These are phyloP conservation scores for Epichloe elymi DNA, from an alignment of 2,329 filamentous ascomycete species.

Conservation along the genomic window DNA sequence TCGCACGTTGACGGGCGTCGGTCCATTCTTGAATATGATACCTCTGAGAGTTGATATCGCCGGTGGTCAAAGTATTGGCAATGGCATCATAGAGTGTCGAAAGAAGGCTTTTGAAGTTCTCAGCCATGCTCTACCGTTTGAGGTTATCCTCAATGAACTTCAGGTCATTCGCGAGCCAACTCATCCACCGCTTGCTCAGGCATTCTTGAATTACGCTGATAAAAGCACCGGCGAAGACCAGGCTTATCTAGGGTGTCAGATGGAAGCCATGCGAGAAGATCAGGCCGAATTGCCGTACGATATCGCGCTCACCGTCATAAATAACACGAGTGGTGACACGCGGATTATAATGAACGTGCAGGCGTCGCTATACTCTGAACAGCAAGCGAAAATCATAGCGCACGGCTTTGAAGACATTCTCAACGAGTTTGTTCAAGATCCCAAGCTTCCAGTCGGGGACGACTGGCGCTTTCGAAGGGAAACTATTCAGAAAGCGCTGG, in stretches of 20 bases:
- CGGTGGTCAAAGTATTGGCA: conserved; percentile 7
- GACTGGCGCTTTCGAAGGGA: no score
- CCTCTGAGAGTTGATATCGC: conserved; percentile 25
- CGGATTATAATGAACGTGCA: background rate
- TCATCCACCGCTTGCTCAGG: conserved; percentile 32
- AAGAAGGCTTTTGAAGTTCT: conserved; percentile 20
- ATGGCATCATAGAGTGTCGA: conserved; percentile 8
- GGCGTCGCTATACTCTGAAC: background rate
- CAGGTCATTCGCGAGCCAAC: conserved; percentile 23
- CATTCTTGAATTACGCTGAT: conserved; percentile 25
- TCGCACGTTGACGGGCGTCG: conserved; percentile 20
- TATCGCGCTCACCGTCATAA: background rate
- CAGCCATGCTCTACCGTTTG: conserved; percentile 26
- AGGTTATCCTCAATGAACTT: conserved; percentile 29
- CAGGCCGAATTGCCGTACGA: background rate
- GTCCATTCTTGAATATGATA: conserved; percentile 35
- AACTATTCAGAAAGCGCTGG: background rate
- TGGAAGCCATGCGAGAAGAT: background rate
- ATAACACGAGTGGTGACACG: background rate
- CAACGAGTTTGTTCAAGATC: background rate
- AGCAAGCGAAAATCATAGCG: background rate
- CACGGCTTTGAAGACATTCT: background rate
- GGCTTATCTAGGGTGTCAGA: background rate
- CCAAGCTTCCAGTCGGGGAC: background rate
- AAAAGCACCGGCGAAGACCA: background rate